phyloP scores from a whole-genome alignment of 2,329 filamentous ascomycete species.

The Ilyonectria robusta region DNA sequence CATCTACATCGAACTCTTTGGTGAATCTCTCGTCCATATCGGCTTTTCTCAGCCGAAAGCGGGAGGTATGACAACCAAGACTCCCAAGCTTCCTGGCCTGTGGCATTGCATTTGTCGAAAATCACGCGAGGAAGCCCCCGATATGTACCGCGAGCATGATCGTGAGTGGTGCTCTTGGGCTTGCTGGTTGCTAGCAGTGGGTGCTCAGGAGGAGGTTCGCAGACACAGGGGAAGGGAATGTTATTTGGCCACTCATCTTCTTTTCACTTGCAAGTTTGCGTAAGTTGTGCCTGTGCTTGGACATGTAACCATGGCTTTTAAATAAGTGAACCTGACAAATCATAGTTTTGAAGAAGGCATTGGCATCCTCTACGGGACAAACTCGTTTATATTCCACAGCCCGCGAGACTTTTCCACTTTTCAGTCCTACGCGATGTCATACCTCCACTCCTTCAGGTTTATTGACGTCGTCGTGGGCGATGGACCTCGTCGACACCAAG shows the following conservation, averaged over 20 bases:
- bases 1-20: slow-evolving; percentile 9
- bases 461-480: not conserved
- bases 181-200: too few relatives aligned
- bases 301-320: not conserved
- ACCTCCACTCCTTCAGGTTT: not conserved
- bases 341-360: not conserved
- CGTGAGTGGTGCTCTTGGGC: slow-evolving; percentile 15
- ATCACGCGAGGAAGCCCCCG: not conserved
- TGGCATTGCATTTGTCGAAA: slow-evolving; percentile 24
- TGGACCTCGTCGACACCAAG: too few relatives aligned
- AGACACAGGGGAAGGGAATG: not conserved
- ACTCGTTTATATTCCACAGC: not conserved
- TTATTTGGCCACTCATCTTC: not conserved
- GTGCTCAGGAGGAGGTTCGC: too few relatives aligned
- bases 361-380: slow-evolving; percentile 14
- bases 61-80: not conserved
- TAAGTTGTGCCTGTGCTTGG: not conserved
- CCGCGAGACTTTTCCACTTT: not conserved
- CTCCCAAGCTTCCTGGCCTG: not conserved
- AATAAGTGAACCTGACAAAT: not conserved
- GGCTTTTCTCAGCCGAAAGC: not conserved
- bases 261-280: slow-evolving; percentile 25
- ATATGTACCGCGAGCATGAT: not conserved
- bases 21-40: not conserved
- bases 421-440: not conserved